Percentiles rank a stretch among this genome's conserved stretches.
phyloP scores from a whole-genome alignment of 169 alveolate genomes.

The Plasmodium chabaudi region DNA sequence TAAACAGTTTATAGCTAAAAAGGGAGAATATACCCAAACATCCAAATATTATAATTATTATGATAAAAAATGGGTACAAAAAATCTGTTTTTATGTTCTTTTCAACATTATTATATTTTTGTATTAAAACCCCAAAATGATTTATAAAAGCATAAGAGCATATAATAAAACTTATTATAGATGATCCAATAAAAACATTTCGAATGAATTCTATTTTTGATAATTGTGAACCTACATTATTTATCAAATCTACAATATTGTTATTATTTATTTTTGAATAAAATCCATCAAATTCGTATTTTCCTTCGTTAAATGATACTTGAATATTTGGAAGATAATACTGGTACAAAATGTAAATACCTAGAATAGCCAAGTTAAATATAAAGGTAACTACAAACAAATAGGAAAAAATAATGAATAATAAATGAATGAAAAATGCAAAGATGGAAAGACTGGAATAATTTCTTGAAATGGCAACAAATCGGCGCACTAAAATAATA shows the following conservation, averaged over 20 bases:
- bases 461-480: too few relatives aligned
- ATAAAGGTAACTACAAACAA: background rate
- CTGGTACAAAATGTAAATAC: constrained; percentile 19
- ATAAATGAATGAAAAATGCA: background rate
- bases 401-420: background rate
- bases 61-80: constrained; percentile 38
- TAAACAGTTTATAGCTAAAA: constrained; percentile 39
- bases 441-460: too few relatives aligned
- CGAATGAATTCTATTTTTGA: constrained; percentile 26
- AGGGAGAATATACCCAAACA: constrained; percentile 48
- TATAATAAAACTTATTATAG: constrained; percentile 30
- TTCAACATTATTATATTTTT: constrained; percentile 68
- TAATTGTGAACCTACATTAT: constrained; percentile 4
- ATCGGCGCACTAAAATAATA: too few relatives aligned
- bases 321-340: constrained; percentile 10
- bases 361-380: constrained; percentile 14
- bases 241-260: constrained; percentile 11
- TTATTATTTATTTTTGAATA: background rate
- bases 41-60: constrained; percentile 42
- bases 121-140: constrained; percentile 41
- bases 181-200: constrained; percentile 13
- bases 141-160: constrained; percentile 25
- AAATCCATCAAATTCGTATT: constrained; percentile 6
- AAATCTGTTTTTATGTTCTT: constrained; percentile 60
- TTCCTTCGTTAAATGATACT: constrained; percentile 19